phyloP scores from a whole-genome alignment of 2,329 filamentous ascomycete genomes.

The Pyrenochaeta sp. region DNA sequence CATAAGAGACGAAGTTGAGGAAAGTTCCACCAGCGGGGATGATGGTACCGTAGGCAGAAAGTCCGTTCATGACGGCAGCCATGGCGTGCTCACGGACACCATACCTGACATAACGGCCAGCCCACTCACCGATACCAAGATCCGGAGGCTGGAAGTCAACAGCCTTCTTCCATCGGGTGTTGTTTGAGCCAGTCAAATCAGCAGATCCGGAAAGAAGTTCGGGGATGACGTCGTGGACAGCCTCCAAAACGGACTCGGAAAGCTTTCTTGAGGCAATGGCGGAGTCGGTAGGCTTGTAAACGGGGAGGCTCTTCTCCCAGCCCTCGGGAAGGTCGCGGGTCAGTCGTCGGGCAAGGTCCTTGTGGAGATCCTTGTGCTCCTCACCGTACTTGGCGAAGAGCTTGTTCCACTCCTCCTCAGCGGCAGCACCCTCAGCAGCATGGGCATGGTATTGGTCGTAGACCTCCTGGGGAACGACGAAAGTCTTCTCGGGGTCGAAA shows the following conservation, averaged over 20 bases:
- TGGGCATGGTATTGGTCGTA: slow-evolving; percentile 91
- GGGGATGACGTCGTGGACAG: slow-evolving; percentile 81
- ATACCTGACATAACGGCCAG: slow-evolving; percentile 90
- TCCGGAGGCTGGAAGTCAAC: slow-evolving; percentile 95
- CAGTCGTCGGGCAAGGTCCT: slow-evolving; percentile 82
- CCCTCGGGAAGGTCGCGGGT: slow-evolving; percentile 87
- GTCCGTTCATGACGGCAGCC: slow-evolving; percentile 93
- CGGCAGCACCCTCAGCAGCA: slow-evolving; percentile 82
- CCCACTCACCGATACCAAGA: slow-evolving; percentile 85
- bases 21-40: slow-evolving; percentile 96
- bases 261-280: slow-evolving; percentile 95
- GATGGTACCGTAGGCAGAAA: slow-evolving; percentile 92
- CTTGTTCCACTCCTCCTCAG: slow-evolving; percentile 94
- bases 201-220: slow-evolving; percentile 96
- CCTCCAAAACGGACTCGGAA: slow-evolving; percentile 90
- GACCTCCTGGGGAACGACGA: slow-evolving; percentile 92
- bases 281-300: slow-evolving; percentile 84
- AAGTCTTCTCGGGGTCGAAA: slow-evolving; percentile 93
- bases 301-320: slow-evolving; percentile 93
- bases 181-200: slow-evolving; percentile 97
- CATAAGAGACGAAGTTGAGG: slow-evolving; percentile 99
- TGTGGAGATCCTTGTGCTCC: slow-evolving; percentile 79
- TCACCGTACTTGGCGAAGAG: slow-evolving; percentile 85
- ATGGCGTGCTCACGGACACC: slow-evolving; percentile 92
- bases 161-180: slow-evolving; percentile 97